Base-by-base conservation (phyloP, 2,329 filamentous ascomycete genomes). In the Verticillium tricorpus region DNA sequence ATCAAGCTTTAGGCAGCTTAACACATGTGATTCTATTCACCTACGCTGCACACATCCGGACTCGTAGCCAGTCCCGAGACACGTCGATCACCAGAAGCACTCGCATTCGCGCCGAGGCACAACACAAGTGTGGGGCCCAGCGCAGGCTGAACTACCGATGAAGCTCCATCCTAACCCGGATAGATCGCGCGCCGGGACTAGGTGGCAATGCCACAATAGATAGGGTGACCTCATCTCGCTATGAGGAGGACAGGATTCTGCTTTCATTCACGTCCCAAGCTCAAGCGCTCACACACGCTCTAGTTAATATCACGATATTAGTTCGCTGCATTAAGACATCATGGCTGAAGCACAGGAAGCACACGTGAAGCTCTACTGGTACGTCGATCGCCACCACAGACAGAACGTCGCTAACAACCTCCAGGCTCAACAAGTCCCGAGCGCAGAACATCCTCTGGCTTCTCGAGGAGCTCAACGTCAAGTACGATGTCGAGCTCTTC, bases 371-470 rank as follows among this genome's bases (percentile, higher is more conserved):
- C 80, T 90, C 39, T 85, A 89, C 74, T 89, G 87, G 87, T 88
- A 74, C 61, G 72, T 68, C 69, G 60, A 34, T 19, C 39, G 32
- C 17, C 57, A 56, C 54, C 54, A 17, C 25, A 7, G 25, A 11
- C 25, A 25, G 28, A 6, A 17, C 39, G 5, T 5, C 12, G 8
- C 25, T 32, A 56, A 60, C 50, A 50, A 50, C 12, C 19, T 52
- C n/a, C 67, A 96, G 92, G 92, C 89, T 96, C 64, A 85, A 94
- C 68, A 81, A 89, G 68, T 96, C 92, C 61, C 90, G 93, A 67
- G 87, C 91, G 14, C 91, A 96, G 74, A 87, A 91, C 65, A 89
- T 94, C 62, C 79, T 95, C 55, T 96, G 91, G 91, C 87, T 96
- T 7, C 84, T 96, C 54, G 91, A 95, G 73, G 92, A 94, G 74